Base-by-base conservation (phyloP, 2,329 filamentous ascomycete species). In the Epichloe hybrida region DNA sequence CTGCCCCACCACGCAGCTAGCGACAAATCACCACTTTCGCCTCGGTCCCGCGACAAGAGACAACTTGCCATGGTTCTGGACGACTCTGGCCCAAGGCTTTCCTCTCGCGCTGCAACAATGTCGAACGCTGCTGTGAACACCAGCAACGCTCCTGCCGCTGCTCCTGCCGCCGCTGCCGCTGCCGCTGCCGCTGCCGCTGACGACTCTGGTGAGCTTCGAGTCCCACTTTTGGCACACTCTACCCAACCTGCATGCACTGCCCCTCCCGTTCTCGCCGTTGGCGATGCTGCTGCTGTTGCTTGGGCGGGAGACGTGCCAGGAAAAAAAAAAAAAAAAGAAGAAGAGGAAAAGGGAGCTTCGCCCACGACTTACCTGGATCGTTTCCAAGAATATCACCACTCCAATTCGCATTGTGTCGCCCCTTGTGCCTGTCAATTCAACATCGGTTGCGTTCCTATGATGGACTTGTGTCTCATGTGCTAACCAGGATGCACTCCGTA, bases 181-280 rank as follows among this genome's bases (percentile, higher is more conserved):
- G 1, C 23, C 1, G 51, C 54, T 27, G 51, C 42, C 21, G 51
- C 57, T 58, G 51, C 54, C 3, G 20, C 42, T 54, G 67, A 69
- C 54, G 67, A 70, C 55, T 66, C 66, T 67, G 68, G 68, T 70
- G 66, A 69, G 67, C 53, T 52, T 46, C 45, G 46, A 48, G 53
- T 47, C 41, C 50, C 53, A 46, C 52, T 53, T 46, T 45, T 17
- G 40, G 20, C 36, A 23, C 48, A 49, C 46, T 39, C 13, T 35
- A 21, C 21, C 27, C 23, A 23, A 11, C 39, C 42, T 50, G 51
- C 47, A 46, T 53, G 27, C 44, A 56, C 54, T 64, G 61, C 64
- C 65, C 64, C 62, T 66, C 64, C 59, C 61, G 59, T 61, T 63
- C 58, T 56, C 59, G 48, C 56, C 13, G n/a, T 34, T 40, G 13